Conservation (phyloP, 805 yeast genomes). For the Candida silvicultrix region DNA sequence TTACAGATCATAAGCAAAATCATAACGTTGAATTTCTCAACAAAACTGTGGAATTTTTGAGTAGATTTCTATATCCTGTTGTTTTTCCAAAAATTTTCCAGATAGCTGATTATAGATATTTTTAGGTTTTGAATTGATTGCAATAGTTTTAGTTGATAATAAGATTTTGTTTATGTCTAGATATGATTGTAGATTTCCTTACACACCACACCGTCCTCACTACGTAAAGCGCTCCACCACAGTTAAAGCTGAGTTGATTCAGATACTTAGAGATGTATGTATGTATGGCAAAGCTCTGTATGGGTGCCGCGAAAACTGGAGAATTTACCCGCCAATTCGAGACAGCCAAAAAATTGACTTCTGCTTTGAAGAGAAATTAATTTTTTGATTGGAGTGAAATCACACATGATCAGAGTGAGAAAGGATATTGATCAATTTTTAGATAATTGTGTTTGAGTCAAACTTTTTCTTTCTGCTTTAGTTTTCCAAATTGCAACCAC, state of each 20-base stretch:
- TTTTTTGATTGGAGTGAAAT: background rate
- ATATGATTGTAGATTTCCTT: too few species aligned
- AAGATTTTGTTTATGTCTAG: background rate
- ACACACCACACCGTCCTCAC: too few species aligned
- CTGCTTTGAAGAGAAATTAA: background rate
- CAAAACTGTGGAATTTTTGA: background rate
- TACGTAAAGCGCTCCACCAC: too few species aligned
- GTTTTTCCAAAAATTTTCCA: too few species aligned
- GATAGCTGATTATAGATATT: background rate
- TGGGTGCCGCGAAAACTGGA: too few species aligned
- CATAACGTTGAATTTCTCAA: background rate
- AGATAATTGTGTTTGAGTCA: background rate
- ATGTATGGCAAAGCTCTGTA: too few species aligned
- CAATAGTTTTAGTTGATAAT: background rate
- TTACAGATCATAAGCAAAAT: conserved; percentile 62
- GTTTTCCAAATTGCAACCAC: too few species aligned
- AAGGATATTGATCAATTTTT: background rate
- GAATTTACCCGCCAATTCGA: background rate
- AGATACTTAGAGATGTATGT: too few species aligned
- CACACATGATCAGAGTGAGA: background rate
- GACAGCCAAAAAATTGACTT: background rate
- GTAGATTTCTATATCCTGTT: background rate
- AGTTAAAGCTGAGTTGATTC: too few species aligned
- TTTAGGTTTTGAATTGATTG: background rate
- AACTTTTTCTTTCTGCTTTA: too few species aligned